These are phyloP conservation scores for Eucalyptus pauciflora DNA, from an alignment of 345 rosid species.

Conservation along the genomic window DNA sequence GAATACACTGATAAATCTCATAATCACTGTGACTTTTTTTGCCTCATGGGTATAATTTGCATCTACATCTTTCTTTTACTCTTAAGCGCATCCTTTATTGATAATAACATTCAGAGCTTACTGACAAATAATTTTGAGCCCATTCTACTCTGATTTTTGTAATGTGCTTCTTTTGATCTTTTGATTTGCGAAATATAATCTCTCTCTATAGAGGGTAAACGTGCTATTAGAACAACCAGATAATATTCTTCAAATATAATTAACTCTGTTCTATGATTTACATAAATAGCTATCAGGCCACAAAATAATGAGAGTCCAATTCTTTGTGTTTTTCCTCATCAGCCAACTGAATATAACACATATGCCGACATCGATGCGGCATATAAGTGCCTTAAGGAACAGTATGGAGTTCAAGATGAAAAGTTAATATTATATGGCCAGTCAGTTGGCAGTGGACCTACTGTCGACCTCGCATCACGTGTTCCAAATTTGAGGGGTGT, in stretches of 20 bases:
- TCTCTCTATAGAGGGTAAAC: not conserved
- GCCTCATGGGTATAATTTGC: not conserved
- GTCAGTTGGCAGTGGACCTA: constrained; percentile 98
- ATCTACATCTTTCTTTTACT: not conserved
- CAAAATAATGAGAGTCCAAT: not conserved
- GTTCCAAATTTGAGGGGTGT: constrained; percentile 71
- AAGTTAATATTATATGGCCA: constrained; percentile 87
- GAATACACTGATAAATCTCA: not conserved
- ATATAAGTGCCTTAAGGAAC: constrained; percentile 78
- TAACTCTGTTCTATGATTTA: not conserved
- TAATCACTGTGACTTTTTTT: not conserved
- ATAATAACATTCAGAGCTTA: not conserved
- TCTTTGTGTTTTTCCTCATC: not conserved
- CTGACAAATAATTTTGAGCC: not conserved
- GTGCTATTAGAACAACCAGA: not conserved
- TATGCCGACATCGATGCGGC: constrained; percentile 87
- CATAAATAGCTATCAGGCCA: not conserved
- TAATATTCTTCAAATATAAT: not conserved
- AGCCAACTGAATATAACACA: constrained; percentile 92
- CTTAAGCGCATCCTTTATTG: not conserved
- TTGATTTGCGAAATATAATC: not conserved
- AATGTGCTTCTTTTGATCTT: not conserved
- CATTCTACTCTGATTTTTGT: not conserved
- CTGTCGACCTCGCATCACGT: constrained; percentile 87
- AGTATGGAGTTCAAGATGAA: constrained; percentile 80